Evolutionary conservation across 2,329 filamentous ascomycete species (phyloP).

Genomic region (Penicillium verrucosum): DNA sequence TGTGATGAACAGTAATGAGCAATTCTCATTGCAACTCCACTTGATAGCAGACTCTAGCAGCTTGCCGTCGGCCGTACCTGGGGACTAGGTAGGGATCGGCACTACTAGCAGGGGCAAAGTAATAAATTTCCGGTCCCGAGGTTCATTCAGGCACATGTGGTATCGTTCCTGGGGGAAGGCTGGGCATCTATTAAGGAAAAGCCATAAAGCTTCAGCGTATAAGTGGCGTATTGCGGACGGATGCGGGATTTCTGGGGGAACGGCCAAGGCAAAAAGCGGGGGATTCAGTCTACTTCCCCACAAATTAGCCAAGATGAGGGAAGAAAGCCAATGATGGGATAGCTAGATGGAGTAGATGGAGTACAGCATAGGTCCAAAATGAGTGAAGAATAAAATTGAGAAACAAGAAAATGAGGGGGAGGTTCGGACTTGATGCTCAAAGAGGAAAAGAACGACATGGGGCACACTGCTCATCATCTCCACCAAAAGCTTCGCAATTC

Average conservation of each 20-base stretch:
- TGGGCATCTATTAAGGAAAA: background rate
- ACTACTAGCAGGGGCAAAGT: background rate
- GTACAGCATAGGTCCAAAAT: background rate
- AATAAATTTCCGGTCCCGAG: background rate
- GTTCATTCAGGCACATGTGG: constrained; percentile 7
- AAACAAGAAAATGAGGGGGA: background rate
- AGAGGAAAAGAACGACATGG: background rate
- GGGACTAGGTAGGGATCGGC: constrained; percentile 5
- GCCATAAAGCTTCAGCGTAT: background rate
- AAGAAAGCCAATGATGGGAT: background rate
- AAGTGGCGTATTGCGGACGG: background rate
- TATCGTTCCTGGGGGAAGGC: background rate
- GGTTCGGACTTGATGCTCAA: constrained; percentile 1
- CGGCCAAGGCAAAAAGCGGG: background rate
- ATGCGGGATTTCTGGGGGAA: constrained; percentile 1
- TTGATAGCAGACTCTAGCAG: background rate
- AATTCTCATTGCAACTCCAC: constrained; percentile 3
- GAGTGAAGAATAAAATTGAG: too few species aligned
- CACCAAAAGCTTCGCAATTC: background rate
- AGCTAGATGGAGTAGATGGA: background rate
- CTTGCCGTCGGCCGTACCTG: background rate
- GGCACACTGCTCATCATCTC: background rate
- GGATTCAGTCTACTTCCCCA: background rate
- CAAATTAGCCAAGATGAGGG: background rate
- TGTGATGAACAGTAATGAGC: constrained; percentile 4